Conservation (phyloP, 2,329 filamentous ascomycete genomes). For the Neonectria neomacrospora region DNA sequence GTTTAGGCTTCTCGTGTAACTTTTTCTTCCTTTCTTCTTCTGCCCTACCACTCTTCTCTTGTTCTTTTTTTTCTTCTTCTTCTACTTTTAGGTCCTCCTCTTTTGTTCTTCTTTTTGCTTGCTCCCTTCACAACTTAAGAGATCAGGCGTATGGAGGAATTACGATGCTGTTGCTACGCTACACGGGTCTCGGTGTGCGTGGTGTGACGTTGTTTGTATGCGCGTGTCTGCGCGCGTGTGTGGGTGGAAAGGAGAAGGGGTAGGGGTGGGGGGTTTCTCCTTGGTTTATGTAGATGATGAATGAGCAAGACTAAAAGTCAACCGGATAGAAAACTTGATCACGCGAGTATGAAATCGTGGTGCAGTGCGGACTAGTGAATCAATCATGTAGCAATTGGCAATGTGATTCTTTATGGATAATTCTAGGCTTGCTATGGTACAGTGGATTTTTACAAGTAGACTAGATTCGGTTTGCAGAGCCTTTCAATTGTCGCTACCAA, state of each 20-base stretch:
- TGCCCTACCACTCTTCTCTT: slow-evolving; percentile 30
- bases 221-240: slow-evolving; percentile 4
- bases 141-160: slow-evolving; percentile 27
- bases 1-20: slow-evolving; percentile 43
- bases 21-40: slow-evolving; percentile 32
- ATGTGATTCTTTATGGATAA: slow-evolving; percentile 2
- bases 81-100: slow-evolving; percentile 19
- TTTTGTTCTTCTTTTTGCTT: slow-evolving; percentile 28
- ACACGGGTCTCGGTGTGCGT: slow-evolving; percentile 8
- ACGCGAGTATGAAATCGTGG: slow-evolving; percentile 10
- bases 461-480: too few relatives aligned
- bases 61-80: slow-evolving; percentile 27
- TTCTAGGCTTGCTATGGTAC: slow-evolving; percentile 17
- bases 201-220: slow-evolving; percentile 4
- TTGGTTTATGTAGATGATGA: slow-evolving; percentile 46
- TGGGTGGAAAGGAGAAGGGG: slow-evolving; percentile 15
- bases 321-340: slow-evolving; percentile 40
- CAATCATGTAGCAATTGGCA: neutral
- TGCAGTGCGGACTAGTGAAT: slow-evolving; percentile 9
- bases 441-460: neutral
- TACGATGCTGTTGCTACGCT: slow-evolving; percentile 23
- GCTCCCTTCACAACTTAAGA: slow-evolving; percentile 25
- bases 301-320: slow-evolving; percentile 47
- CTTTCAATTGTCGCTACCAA: slow-evolving; percentile 20
- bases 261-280: slow-evolving; percentile 24